phyloP scores from a whole-genome alignment of 768 basidiomycete genomes.

The Psilocybe sp. region DNA sequence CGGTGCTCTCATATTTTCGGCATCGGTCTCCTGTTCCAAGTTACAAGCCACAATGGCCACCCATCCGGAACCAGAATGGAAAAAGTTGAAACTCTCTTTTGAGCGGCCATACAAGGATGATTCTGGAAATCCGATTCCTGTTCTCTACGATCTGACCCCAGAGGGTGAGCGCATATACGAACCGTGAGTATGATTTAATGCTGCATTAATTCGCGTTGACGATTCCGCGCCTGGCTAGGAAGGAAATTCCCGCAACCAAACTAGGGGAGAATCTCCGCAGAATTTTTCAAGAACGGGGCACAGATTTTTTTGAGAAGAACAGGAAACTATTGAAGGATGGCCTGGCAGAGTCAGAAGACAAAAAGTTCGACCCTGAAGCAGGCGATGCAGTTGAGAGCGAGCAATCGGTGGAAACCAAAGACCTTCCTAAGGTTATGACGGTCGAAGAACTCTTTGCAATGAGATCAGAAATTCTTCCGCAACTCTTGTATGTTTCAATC shows the following conservation, averaged over 20 bases:
- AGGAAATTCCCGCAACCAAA: constrained; percentile 52
- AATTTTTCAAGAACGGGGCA: constrained; percentile 72
- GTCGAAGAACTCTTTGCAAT: constrained; percentile 71
- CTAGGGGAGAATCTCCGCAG: constrained; percentile 67
- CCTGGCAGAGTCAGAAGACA: constrained; percentile 11
- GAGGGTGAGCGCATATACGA: constrained; percentile 72
- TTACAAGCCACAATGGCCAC: too few species aligned
- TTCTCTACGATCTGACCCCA: constrained; percentile 64
- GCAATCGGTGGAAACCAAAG: constrained; percentile 18
- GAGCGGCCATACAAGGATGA: constrained; percentile 85
- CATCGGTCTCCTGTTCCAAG: too few species aligned
- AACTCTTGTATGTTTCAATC: constrained; percentile 59
- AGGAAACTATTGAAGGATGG: constrained; percentile 12
- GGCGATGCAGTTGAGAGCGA: constrained; percentile 23
- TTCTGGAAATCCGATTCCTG: constrained; percentile 56
- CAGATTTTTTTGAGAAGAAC: constrained; percentile 64
- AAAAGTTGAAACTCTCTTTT: constrained; percentile 61
- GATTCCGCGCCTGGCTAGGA: constrained; percentile 29
- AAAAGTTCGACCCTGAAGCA: constrained; percentile 20
- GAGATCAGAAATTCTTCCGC: constrained; percentile 68
- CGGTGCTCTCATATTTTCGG: too few species aligned
- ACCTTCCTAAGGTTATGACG: constrained; percentile 53
- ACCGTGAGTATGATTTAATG: constrained; percentile 46
- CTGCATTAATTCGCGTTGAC: constrained; percentile 7
- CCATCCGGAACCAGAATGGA: constrained; percentile 42